phyloP scores from a whole-genome alignment of 305 asterid species.

The Fraxinus nigra region DNA sequence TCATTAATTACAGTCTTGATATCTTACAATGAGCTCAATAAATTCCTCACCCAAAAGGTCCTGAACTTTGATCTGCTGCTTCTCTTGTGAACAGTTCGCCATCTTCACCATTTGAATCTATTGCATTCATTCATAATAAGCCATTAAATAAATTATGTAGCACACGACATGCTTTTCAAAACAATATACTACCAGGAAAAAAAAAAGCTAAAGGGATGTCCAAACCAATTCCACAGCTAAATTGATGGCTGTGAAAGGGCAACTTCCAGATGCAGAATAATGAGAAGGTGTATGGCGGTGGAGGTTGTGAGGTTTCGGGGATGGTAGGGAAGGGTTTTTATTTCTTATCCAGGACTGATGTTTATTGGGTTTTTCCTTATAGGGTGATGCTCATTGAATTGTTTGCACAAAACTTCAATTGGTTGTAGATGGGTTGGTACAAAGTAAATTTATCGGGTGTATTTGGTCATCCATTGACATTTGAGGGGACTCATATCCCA shows the following conservation, averaged over 20 bases:
- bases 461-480: neutral
- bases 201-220: neutral
- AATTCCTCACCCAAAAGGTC: slow-evolving; percentile 43
- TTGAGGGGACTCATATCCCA: neutral
- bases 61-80: slow-evolving; percentile 36
- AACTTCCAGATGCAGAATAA: neutral
- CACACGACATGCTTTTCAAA: neutral
- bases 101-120: slow-evolving; percentile 35
- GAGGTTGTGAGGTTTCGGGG: neutral
- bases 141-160: slow-evolving; percentile 17
- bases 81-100: slow-evolving; percentile 34
- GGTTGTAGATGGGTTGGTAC: neutral
- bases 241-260: neutral
- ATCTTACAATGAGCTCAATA: slow-evolving; percentile 4
- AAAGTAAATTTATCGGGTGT: neutral
- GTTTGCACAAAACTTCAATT: neutral
- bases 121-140: slow-evolving; percentile 12
- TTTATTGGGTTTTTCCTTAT: neutral
- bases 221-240: neutral
- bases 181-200: neutral
- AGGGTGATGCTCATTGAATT: neutral
- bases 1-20: slow-evolving; percentile 1
- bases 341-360: neutral
- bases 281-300: neutral
- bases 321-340: neutral